phyloP scores from a whole-genome alignment of 2,329 filamentous ascomycete species.

The Phialophora verrucosa region DNA sequence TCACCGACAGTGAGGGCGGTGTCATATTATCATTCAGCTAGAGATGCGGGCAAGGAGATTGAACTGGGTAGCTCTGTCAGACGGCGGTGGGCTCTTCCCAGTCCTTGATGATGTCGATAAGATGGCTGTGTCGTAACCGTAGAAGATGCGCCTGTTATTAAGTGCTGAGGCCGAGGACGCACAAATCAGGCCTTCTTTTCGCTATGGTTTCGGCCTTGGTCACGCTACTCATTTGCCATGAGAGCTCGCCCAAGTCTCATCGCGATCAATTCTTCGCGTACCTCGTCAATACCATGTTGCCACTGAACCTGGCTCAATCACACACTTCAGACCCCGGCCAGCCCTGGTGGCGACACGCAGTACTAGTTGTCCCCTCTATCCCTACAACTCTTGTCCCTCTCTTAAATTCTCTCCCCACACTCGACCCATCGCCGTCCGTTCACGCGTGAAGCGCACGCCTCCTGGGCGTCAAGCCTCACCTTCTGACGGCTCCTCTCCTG shows the following conservation, averaged over 20 bases:
- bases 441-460: conserved; percentile 30
- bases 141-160: neutral
- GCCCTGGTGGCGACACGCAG: conserved; percentile 1
- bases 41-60: neutral
- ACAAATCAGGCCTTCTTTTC: neutral
- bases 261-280: neutral
- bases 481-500: conserved; percentile 9
- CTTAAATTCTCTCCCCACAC: conserved; percentile 15
- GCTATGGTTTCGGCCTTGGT: neutral
- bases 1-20: neutral
- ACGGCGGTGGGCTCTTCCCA: neutral
- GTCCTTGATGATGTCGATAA: neutral
- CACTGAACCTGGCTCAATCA: neutral
- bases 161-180: neutral
- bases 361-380: conserved; percentile 8
- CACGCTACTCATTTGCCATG: neutral
- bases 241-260: neutral
- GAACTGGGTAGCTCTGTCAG: neutral
- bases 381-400: conserved; percentile 3
- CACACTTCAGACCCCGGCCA: neutral
- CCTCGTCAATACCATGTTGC: conserved; percentile 1
- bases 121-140: neutral
- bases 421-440: conserved; percentile 1
- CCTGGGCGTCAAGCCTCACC: conserved; percentile 4
- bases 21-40: neutral